These are phyloP conservation scores for Globisporangium middletonii DNA, from an alignment of 352 stramenopile species.

Conservation along the genomic window DNA sequence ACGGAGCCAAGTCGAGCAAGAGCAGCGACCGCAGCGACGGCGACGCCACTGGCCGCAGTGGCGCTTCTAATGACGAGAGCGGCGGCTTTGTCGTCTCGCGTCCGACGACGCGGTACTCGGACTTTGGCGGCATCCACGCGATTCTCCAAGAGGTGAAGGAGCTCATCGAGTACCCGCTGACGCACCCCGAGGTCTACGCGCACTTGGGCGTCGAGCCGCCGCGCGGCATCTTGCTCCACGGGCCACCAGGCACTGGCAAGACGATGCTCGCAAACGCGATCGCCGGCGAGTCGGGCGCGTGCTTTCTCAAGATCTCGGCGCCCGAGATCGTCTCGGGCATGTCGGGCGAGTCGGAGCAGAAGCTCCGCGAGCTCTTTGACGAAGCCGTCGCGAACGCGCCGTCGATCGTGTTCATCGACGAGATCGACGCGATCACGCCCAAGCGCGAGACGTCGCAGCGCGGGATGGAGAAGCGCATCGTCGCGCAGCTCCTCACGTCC, in stretches of 20 bases:
- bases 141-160: slow-evolving; percentile 89
- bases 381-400: slow-evolving; percentile 92
- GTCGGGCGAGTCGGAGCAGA: slow-evolving; percentile 87
- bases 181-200: slow-evolving; percentile 91
- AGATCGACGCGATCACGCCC: slow-evolving; percentile 96
- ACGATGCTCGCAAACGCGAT: slow-evolving; percentile 92
- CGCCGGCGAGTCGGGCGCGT: slow-evolving; percentile 87
- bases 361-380: slow-evolving; percentile 92
- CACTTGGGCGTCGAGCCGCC: slow-evolving; percentile 91
- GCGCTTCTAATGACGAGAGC: slow-evolving; percentile 10
- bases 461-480: slow-evolving; percentile 96
- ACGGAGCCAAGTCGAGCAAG: slow-evolving; percentile 13
- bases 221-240: slow-evolving; percentile 89
- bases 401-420: slow-evolving; percentile 98
- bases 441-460: slow-evolving; percentile 91
- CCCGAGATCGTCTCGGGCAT: slow-evolving; percentile 94
- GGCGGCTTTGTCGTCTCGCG: slow-evolving; percentile 67
- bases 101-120: slow-evolving; percentile 75
- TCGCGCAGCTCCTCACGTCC: slow-evolving; percentile 93
- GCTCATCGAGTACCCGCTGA: slow-evolving; percentile 94
- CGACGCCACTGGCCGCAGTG: not conserved
- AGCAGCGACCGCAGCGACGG: slow-evolving; percentile 8
- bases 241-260: slow-evolving; percentile 92
- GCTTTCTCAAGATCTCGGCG: slow-evolving; percentile 84
- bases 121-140: slow-evolving; percentile 86